These are phyloP conservation scores for Rosa lucieae DNA, from an alignment of 306 rosid genomes.

Conservation along the genomic window DNA sequence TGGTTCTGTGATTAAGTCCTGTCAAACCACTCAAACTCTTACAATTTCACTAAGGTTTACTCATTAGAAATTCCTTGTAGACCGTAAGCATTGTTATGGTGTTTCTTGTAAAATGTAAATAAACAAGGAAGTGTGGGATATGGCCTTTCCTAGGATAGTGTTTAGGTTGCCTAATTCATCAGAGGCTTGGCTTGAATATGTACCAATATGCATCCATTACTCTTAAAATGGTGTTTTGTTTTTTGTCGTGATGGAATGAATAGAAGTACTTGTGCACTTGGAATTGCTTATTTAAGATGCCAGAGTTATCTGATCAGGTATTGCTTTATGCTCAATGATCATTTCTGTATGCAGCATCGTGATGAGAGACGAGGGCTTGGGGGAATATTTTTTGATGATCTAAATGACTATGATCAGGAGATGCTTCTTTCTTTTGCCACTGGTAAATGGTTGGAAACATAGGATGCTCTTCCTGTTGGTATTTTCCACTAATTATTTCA, in stretches of 20 bases:
- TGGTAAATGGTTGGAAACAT: slow-evolving; percentile 50
- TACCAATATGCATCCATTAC: neutral
- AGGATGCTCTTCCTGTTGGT: slow-evolving; percentile 16
- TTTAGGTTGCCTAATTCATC: neutral
- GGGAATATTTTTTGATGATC: slow-evolving; percentile 94
- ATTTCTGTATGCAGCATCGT: slow-evolving; percentile 71
- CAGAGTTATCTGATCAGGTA: neutral
- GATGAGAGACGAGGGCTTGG: slow-evolving; percentile 96
- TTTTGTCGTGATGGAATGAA: neutral
- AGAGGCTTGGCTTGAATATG: neutral
- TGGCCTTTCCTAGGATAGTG: neutral
- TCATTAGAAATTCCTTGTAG: neutral
- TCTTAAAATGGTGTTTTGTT: neutral
- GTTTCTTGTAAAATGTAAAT: neutral
- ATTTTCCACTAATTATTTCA: neutral
- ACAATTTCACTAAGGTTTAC: neutral
- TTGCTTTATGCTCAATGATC: slow-evolving; percentile 20
- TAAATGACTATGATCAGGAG: slow-evolving; percentile 94
- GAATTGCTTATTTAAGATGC: neutral
- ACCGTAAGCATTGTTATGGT: neutral
- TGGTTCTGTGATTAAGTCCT: neutral
- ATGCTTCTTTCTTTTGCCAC: slow-evolving; percentile 97
- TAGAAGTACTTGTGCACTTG: neutral
- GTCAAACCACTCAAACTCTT: neutral
- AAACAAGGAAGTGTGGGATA: neutral